Conservation (phyloP, 768 basidiomycete genomes). For the Suillus paluster region DNA sequence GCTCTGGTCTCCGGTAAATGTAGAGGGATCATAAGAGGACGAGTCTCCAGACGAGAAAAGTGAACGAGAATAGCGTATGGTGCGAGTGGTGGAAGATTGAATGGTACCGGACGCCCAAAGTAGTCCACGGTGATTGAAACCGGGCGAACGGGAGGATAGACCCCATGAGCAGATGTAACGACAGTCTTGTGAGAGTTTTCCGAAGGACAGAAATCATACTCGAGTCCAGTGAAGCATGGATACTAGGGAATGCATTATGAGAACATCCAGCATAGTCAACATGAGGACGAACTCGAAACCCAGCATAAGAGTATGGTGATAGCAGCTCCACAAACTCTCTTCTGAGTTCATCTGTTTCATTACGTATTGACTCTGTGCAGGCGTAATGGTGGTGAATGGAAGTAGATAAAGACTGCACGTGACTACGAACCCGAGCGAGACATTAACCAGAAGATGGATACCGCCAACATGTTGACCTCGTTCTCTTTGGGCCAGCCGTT, state of each 20-base stretch:
- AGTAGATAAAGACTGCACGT: background rate
- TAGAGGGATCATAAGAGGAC: conserved; percentile 40
- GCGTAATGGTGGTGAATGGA: background rate
- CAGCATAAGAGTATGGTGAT: conserved; percentile 51
- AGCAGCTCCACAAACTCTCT: conserved; percentile 41
- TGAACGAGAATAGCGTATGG: conserved; percentile 53
- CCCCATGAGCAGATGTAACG: conserved; percentile 25
- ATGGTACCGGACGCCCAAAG: conserved; percentile 43
- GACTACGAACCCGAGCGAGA: conserved; percentile 39
- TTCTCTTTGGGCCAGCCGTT: conserved; percentile 55
- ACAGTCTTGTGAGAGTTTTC: conserved; percentile 17
- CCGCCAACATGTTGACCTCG: conserved; percentile 48
- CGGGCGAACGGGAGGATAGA: conserved; percentile 36
- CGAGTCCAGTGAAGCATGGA: conserved; percentile 46
- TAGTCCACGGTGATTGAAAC: conserved; percentile 40
- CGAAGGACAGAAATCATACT: conserved; percentile 33
- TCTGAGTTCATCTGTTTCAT: conserved; percentile 39
- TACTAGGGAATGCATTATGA: conserved; percentile 23
- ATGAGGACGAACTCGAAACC: conserved; percentile 49
- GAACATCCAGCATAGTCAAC: background rate
- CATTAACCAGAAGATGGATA: conserved; percentile 53
- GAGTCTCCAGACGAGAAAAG: conserved; percentile 47
- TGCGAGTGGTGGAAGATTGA: conserved; percentile 47
- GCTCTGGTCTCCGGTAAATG: conserved; percentile 44
- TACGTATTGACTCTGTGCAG: conserved; percentile 34